These are phyloP conservation scores for Gymnopus androsaceus DNA, from an alignment of 1,284 basidiomycete species.

Conservation along the genomic window DNA sequence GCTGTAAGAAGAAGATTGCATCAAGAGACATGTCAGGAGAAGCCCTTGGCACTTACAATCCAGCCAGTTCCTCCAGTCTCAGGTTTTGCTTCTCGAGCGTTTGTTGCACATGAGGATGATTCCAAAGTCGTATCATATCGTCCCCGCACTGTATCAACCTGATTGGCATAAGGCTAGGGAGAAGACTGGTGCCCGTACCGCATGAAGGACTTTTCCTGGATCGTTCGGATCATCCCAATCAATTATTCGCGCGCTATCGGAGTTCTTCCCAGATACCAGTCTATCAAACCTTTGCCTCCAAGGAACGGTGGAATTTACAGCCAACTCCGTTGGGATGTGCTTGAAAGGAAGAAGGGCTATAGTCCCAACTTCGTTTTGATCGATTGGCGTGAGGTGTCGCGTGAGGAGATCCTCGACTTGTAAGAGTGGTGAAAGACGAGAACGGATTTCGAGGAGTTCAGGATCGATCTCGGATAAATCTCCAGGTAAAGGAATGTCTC, in stretches of 20 bases:
- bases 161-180: neutral
- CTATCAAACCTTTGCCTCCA: constrained; percentile 40
- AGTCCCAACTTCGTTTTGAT: constrained; percentile 32
- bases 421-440: constrained; percentile 58
- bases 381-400: constrained; percentile 47
- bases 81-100: constrained; percentile 48
- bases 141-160: constrained; percentile 32
- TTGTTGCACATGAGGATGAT: constrained; percentile 44
- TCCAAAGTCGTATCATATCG: constrained; percentile 61
- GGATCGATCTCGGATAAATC: constrained; percentile 39
- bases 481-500: constrained; percentile 17
- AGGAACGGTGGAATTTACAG: constrained; percentile 41
- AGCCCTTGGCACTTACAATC: constrained; percentile 51
- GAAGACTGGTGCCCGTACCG: constrained; percentile 15
- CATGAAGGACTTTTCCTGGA: constrained; percentile 44
- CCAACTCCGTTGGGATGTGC: constrained; percentile 31
- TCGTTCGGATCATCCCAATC: constrained; percentile 45
- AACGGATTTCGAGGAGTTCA: constrained; percentile 55
- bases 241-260: constrained; percentile 37
- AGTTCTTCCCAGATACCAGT: constrained; percentile 31
- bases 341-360: constrained; percentile 27
- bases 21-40: neutral
- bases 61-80: constrained; percentile 59
- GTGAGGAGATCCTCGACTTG: constrained; percentile 62
- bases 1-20: constrained; percentile 29